Base-by-base conservation (phyloP, 768 basidiomycete genomes). In the Pholiota conissans region DNA sequence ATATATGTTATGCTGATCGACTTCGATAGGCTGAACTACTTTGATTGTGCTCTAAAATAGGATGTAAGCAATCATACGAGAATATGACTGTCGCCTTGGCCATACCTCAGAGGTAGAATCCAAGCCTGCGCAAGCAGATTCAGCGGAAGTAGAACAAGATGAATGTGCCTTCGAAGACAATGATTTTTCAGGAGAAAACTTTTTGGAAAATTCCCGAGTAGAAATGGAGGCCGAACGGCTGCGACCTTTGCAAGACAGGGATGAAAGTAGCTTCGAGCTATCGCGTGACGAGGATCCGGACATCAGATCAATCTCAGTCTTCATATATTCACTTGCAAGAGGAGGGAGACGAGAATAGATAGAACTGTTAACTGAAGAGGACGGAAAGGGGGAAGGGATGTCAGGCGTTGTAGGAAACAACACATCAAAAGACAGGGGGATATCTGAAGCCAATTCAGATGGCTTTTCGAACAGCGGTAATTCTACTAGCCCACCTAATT, bases 281-380 rank as follows among this genome's bases (percentile, higher is more conserved):
- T 58, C 56, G 29, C 50, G 45, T 5, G 64, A 61, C 16, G n/a
- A n/a, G n/a, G n/a, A n/a, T n/a, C 66, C 68, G 53, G 65, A 66
- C 20, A 67, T 49, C 5, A 60, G 32, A 47, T 61, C 63, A 24
- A 69, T 57, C 51, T 67, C 66, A 7, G 62, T 57, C 47, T 66
- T 67, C 40, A 69, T 37, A 10, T 65, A 67, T 58, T 69, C 66
- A 30, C 68, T 69, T 3, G 68, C 68, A 26, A 69, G 60, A 52
- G 68, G 68, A 0, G 56, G 61, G 34, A 69, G 65, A 39, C 68
- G 63, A 39, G 57, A 65, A 46, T 56, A 51, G 16, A 34, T 49
- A 16, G 66, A 65, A 37, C 49, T 57, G 10, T 40, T 56, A 3
- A 61, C 63, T 13, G 40, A n/a, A 30, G 54, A 61, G 4, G 64